Conservation (phyloP, 345 rosid genomes). For the Lepidium africanum region DNA sequence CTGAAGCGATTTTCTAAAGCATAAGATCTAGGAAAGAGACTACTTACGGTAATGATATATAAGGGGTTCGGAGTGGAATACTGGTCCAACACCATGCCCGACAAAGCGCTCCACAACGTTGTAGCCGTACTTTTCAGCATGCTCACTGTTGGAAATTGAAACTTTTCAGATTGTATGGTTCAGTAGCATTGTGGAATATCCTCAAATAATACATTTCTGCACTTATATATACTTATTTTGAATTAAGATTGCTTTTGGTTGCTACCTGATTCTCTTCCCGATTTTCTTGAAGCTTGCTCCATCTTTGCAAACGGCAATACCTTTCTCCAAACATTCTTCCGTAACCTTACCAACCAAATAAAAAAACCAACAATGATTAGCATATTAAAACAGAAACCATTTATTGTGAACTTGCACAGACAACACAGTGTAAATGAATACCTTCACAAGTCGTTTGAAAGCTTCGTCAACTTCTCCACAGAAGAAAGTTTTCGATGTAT, state of each 20-base stretch:
- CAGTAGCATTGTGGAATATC: not conserved
- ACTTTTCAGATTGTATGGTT: not conserved
- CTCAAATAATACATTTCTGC: not conserved
- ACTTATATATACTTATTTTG: not conserved
- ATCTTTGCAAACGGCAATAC: conserved; percentile 84
- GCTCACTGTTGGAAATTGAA: conserved; percentile 46
- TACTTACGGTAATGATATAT: conserved; percentile 75
- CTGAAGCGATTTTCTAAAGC: not conserved
- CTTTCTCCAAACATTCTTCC: conserved; percentile 89
- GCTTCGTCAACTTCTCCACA: conserved; percentile 62
- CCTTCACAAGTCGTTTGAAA: conserved; percentile 64
- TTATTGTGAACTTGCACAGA: not conserved
- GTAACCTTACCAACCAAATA: conserved; percentile 55
- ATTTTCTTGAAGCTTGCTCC: conserved; percentile 89
- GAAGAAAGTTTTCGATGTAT: conserved; percentile 83
- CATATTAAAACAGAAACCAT: not conserved
- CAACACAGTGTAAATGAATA: conserved; percentile 4
- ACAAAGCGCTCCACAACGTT: conserved; percentile 92
- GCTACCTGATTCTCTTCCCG: conserved; percentile 82
- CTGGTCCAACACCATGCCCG: conserved; percentile 85
- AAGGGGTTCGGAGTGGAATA: conserved; percentile 80
- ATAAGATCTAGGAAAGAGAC: not conserved
- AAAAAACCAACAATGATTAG: not conserved
- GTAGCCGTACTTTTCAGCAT: conserved; percentile 79
- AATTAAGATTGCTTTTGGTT: not conserved